phyloP scores from a whole-genome alignment of 129 eudicot genomes.

The Daucus carota region DH1_v3.0 NC_030383.2:45218001-45218500 shows the following conservation, averaged over 20 bases:
- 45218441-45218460: no score
- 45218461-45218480: no score
- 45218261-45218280: conserved; percentile 22
- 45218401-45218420: neutral
- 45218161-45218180: no score
- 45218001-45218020: conserved; percentile 36
- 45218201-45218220: neutral
- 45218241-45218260: neutral
- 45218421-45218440: neutral
- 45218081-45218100: conserved; percentile 38
- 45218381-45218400: no score
- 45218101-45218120: conserved; percentile 36
- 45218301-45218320: conserved; percentile 15
- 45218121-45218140: conserved; percentile 33
- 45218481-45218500: no score
- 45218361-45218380: neutral
- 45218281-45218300: conserved; percentile 24
- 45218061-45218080: conserved; percentile 30
- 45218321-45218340: neutral
- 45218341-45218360: neutral
- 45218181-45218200: no score
- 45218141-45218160: conserved; percentile 37
- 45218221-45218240: neutral
- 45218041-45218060: conserved; percentile 27
- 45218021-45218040: conserved; percentile 31